Evolutionary conservation across 805 yeast genomes (phyloP), one percentile per base, ranked within the genome.

Genomic region (Pichia membranifaciens): DNA sequence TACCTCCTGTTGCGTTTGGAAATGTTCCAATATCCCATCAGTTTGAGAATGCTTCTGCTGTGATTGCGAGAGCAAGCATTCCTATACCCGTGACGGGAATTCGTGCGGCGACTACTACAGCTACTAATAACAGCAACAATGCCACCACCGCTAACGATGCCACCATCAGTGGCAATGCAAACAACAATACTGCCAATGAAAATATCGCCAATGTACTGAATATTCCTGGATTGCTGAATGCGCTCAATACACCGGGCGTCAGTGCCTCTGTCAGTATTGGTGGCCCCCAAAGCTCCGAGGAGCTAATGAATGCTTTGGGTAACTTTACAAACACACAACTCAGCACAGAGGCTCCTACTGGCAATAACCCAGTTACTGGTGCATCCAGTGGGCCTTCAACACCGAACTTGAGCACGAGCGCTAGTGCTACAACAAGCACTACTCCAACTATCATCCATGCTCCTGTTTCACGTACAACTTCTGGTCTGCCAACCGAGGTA

Each of bases 1-100:
- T 47, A n/a, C 46, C 56, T 16, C 51, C 60, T 5, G 56, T 55
- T 34, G 53, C 56, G 3, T 38, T 51, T 25, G 49, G 47, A 21
- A 46, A 46, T 18, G 44, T 50, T 15, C 48, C 53, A 31, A 54
- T 53, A 23, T 20, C 41, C 13, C 50, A 42, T 8, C 17, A 17
- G 16, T 37, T 23, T 29, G 18, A 38, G n/a, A 29, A 49, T 12
- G 9, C 45, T 3, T 50, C 51, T 18, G 44, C 51, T 0, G 35
- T 52, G 3, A 49, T 44, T 34, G 36, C 53, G 5, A 48, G 57
- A 13, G 57, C 57, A 10, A 42, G 49, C 33, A 44, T 43, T 29
- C 46, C 47, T 4, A 34, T 43, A 12, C 33, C 44, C 16, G 5
- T 43, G 6, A 21, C 28, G 16, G 35, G 37, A 21, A 4, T 43